Conservation (phyloP, 2,329 filamentous ascomycete species). For the Tolypocladium album region DNA sequence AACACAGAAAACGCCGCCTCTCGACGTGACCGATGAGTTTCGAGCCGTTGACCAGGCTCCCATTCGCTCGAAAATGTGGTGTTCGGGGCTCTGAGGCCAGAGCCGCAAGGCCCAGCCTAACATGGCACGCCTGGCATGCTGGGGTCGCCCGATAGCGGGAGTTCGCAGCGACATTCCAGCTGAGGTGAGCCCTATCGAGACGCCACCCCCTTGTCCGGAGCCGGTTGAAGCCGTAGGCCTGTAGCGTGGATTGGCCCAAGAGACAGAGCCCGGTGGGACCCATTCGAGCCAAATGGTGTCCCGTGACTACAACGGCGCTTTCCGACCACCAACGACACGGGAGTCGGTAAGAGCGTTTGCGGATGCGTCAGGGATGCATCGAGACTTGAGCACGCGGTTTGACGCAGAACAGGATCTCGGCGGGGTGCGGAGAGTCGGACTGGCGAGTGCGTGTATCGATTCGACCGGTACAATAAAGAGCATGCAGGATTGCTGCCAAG, state of each 20-base stretch:
- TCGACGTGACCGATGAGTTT: background rate
- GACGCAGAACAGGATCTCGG: background rate
- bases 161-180: constrained; percentile 16
- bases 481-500: background rate
- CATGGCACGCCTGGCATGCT: background rate
- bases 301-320: background rate
- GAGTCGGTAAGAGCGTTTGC: background rate
- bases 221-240: background rate
- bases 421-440: background rate
- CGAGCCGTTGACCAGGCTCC: background rate
- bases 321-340: background rate
- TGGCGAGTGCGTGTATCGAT: background rate
- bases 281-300: background rate
- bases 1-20: too few relatives aligned
- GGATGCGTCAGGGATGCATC: background rate
- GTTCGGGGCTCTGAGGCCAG: background rate
- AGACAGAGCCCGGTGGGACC: background rate
- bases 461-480: background rate
- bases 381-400: background rate
- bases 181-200: constrained; percentile 25
- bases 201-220: constrained; percentile 1
- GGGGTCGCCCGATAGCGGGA: background rate
- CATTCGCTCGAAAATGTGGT: background rate
- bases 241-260: background rate
- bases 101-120: background rate